Evolutionary conservation across 352 stramenopile genomes (phyloP).

Genomic region (Phytophthora cryptogea): DNA sequence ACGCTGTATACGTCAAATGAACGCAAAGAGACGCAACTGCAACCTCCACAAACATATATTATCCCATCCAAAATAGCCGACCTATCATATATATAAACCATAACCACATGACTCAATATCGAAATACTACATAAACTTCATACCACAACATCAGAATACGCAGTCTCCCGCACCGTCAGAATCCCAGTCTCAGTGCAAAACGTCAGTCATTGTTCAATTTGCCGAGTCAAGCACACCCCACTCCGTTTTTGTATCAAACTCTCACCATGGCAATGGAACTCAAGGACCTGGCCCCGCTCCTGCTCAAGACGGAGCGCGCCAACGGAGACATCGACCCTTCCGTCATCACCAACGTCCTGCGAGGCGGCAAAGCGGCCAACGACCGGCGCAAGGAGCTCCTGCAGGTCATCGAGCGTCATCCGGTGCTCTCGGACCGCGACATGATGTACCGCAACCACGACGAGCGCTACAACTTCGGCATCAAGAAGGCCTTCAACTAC

Average conservation of each 20-base stretch:
- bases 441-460: constrained; percentile 53
- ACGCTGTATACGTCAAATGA: constrained; percentile 23
- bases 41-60: neutral
- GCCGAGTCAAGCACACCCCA: neutral
- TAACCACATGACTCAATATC: neutral
- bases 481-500: constrained; percentile 35
- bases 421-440: constrained; percentile 50
- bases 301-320: constrained; percentile 62
- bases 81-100: neutral
- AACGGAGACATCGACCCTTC: constrained; percentile 48
- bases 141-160: neutral
- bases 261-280: constrained; percentile 41
- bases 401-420: constrained; percentile 38
- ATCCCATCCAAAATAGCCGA: neutral
- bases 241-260: neutral
- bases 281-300: constrained; percentile 60
- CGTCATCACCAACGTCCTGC: constrained; percentile 44
- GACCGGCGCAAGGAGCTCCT: constrained; percentile 47
- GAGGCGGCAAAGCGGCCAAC: constrained; percentile 35
- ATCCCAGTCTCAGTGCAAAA: neutral
- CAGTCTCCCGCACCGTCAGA: constrained; percentile 1
- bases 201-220: constrained; percentile 21
- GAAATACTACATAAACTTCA: neutral
- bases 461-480: constrained; percentile 33
- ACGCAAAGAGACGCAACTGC: constrained; percentile 4